Evolutionary conservation across 2,329 filamentous ascomycete genomes (phyloP).

Genomic region (Cordyceps cateniannulata): DNA sequence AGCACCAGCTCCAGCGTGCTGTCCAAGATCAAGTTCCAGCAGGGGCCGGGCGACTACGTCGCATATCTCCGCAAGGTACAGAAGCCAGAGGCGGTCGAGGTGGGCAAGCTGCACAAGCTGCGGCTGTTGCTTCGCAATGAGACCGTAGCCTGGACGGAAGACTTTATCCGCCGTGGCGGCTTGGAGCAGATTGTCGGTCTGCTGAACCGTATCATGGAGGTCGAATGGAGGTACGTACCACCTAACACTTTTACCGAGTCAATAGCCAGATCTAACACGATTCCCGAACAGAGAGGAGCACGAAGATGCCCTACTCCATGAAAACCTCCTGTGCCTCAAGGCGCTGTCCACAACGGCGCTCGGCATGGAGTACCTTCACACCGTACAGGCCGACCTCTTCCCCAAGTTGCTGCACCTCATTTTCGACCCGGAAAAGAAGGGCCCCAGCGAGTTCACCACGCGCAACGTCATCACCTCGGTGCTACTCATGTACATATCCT

Average conservation of each 20-base stretch:
- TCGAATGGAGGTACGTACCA: slow-evolving; percentile 83
- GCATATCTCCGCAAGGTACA: slow-evolving; percentile 74
- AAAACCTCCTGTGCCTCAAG: slow-evolving; percentile 88
- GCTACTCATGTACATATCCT: slow-evolving; percentile 80
- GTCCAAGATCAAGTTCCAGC: slow-evolving; percentile 65
- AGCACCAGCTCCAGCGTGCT: slow-evolving; percentile 52
- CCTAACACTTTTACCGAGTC: slow-evolving; percentile 14
- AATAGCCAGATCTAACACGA: too few species aligned
- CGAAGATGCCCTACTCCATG: slow-evolving; percentile 86
- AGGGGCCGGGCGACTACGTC: slow-evolving; percentile 78
- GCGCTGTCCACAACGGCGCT: slow-evolving; percentile 87
- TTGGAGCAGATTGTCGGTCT: slow-evolving; percentile 87
- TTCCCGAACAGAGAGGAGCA: slow-evolving; percentile 69
- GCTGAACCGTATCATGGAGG: slow-evolving; percentile 83
- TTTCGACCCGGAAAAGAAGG: slow-evolving; percentile 97
- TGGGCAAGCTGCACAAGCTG: slow-evolving; percentile 93
- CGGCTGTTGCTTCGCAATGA: slow-evolving; percentile 86
- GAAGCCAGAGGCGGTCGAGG: slow-evolving; percentile 77
- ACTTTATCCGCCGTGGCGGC: slow-evolving; percentile 81
- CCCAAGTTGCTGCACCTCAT: slow-evolving; percentile 81
- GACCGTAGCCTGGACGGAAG: slow-evolving; percentile 90
- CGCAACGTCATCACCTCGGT: slow-evolving; percentile 84
- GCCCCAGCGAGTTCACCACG: slow-evolving; percentile 92
- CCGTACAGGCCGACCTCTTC: slow-evolving; percentile 75
- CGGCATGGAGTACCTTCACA: slow-evolving; percentile 73